Percentiles rank a stretch among this genome's conserved stretches.
Conservation (phyloP, 2,329 filamentous ascomycete species). For the Orbilia brochopaga region DNA sequence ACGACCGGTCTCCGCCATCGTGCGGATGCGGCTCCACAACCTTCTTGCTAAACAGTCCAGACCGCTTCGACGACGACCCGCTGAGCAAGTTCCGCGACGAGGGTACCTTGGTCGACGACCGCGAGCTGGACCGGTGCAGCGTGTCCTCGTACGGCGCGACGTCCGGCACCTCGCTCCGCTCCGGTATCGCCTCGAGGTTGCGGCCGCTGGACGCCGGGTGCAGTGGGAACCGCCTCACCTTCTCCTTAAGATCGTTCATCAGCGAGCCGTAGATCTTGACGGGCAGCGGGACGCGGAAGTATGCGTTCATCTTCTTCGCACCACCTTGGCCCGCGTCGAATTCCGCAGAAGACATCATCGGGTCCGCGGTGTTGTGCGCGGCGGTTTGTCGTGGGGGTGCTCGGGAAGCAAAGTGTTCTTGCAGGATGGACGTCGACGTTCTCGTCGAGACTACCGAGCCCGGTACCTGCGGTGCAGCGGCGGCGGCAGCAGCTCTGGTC, state of each 20-base stretch:
- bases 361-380: conserved; percentile 10
- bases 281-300: conserved; percentile 31
- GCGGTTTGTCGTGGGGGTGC: conserved; percentile 36
- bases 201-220: conserved; percentile 21
- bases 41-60: conserved; percentile 40
- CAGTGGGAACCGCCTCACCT: conserved; percentile 30
- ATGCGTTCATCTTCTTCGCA: conserved; percentile 27
- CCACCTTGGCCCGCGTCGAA: conserved; percentile 1
- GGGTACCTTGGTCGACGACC: conserved; percentile 28
- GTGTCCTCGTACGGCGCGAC: conserved; percentile 17
- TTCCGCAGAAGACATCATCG: conserved; percentile 4
- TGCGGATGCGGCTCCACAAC: conserved; percentile 8
- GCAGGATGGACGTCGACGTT: conserved; percentile 37
- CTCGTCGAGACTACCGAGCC: conserved; percentile 35
- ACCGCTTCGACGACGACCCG: conserved; percentile 36
- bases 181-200: conserved; percentile 34
- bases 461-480: conserved; percentile 22
- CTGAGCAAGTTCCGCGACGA: conserved; percentile 25
- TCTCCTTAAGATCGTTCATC: conserved; percentile 34
- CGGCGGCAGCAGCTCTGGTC: conserved; percentile 35
- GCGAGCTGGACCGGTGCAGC: conserved; percentile 26
- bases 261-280: conserved; percentile 28
- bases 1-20: conserved; percentile 22
- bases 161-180: conserved; percentile 34
- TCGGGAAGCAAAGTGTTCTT: conserved; percentile 31